These are phyloP conservation scores for Globisporangium radiosum DNA, from an alignment of 352 stramenopile species.

Conservation along the genomic window DNA sequence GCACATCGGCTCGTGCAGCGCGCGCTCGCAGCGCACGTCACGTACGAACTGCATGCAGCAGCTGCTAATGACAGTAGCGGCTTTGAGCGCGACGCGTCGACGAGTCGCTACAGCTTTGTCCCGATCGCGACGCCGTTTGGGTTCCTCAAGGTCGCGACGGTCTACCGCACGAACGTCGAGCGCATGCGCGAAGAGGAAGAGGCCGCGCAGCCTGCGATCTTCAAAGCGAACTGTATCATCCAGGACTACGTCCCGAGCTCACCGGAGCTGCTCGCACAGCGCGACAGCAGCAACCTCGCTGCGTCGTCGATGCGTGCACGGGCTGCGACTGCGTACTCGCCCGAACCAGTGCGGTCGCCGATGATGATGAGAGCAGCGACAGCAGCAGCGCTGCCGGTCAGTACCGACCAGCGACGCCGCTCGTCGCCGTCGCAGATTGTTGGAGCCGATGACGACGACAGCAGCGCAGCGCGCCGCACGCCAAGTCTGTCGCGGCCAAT, in stretches of 20 bases:
- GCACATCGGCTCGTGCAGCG: constrained; percentile 60
- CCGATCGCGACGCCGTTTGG: constrained; percentile 78
- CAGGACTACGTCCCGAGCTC: constrained; percentile 79
- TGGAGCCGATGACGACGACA: constrained; percentile 9
- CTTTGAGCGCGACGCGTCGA: constrained; percentile 38
- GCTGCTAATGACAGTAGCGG: constrained; percentile 2
- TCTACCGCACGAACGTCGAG: constrained; percentile 65
- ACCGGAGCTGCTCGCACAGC: constrained; percentile 25
- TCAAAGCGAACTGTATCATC: constrained; percentile 79
- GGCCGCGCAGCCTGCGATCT: constrained; percentile 31
- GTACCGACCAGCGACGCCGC: constrained; percentile 9
- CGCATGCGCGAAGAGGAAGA: constrained; percentile 29
- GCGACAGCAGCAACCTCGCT: background rate
- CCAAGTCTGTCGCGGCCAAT: constrained; percentile 70
- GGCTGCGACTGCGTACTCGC: background rate
- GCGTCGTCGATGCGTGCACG: too few relatives aligned
- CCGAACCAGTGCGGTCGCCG: constrained; percentile 1
- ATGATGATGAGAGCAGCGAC: background rate
- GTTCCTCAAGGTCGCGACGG: constrained; percentile 47
- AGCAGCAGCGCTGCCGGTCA: background rate
- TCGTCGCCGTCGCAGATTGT: constrained; percentile 13
- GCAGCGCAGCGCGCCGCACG: constrained; percentile 8
- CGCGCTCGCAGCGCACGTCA: constrained; percentile 58
- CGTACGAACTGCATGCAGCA: constrained; percentile 48
- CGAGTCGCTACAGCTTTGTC: constrained; percentile 64